phyloP scores from a whole-genome alignment of 2,329 filamentous ascomycete species.

The Rachicladosporium sp. region DNA sequence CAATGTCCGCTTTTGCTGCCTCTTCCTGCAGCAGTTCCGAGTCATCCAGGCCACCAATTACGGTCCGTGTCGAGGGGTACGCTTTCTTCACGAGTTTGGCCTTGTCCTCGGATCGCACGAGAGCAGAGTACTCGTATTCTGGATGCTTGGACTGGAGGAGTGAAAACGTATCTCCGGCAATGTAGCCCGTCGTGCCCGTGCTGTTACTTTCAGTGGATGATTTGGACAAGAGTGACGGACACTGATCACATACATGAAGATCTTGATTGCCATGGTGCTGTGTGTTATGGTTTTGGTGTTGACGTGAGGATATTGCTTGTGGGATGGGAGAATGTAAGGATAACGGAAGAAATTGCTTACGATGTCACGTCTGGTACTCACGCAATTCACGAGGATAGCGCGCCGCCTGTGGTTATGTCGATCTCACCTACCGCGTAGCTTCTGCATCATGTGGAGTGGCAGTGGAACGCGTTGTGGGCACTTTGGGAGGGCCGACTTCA shows the following conservation, averaged over 20 bases:
- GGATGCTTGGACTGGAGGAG: conserved; percentile 34
- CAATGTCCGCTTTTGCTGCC: conserved; percentile 39
- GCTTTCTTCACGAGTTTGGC: conserved; percentile 28
- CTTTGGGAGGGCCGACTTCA: no score
- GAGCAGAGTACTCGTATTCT: conserved; percentile 36
- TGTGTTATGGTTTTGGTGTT: no score
- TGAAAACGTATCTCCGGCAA: conserved; percentile 35
- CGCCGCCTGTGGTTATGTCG: no score
- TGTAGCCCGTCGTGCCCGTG: conserved; percentile 28
- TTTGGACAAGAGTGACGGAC: not conserved
- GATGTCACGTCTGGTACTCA: no score
- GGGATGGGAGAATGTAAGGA: no score
- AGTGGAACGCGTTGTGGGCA: no score
- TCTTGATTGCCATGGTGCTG: conserved; percentile 14
- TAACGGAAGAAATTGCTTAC: no score
- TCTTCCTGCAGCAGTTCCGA: conserved; percentile 33
- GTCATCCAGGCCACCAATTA: conserved; percentile 40
- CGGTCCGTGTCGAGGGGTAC: conserved; percentile 31
- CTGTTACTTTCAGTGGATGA: conserved; percentile 6
- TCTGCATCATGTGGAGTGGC: no score
- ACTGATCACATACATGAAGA: conserved; percentile 16
- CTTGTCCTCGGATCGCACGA: conserved; percentile 40
- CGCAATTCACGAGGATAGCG: no score
- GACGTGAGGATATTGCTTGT: no score
- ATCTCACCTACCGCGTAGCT: no score